phyloP scores from a whole-genome alignment of 257 asterid genomes.

The Forsythia viridissima region DNA sequence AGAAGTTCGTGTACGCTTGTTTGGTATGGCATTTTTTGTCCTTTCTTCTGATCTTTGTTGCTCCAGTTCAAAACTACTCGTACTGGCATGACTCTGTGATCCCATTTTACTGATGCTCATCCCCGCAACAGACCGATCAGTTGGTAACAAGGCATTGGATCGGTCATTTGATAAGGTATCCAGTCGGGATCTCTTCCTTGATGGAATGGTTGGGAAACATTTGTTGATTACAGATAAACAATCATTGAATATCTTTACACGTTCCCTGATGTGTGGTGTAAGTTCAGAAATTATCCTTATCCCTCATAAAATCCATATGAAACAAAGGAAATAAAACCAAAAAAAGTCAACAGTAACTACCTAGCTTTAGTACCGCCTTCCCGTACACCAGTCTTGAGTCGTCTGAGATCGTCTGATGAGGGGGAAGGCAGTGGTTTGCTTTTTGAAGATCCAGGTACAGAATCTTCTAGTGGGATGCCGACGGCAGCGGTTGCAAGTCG shows the following conservation, averaged over 20 bases:
- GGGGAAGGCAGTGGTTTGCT: constrained; percentile 57
- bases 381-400: constrained; percentile 70
- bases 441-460: constrained; percentile 55
- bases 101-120: constrained; percentile 57
- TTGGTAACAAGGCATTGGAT: constrained; percentile 50
- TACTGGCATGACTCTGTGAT: constrained; percentile 56
- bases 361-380: constrained; percentile 79
- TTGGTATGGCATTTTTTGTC: constrained; percentile 61
- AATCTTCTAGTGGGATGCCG: constrained; percentile 74
- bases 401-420: constrained; percentile 75
- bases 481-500: constrained; percentile 74
- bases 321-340: background rate
- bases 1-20: constrained; percentile 92
- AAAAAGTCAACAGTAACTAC: constrained; percentile 41
- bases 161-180: constrained; percentile 75
- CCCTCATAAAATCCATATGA: constrained; percentile 18
- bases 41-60: constrained; percentile 73
- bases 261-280: constrained; percentile 66
- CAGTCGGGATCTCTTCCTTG: constrained; percentile 83
- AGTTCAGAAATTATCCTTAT: constrained; percentile 18
- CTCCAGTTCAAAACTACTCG: constrained; percentile 69
- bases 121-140: constrained; percentile 68
- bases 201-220: constrained; percentile 76
- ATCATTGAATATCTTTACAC: constrained; percentile 77
- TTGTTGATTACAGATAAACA: constrained; percentile 80